A percentile compares a stretch with the other conserved stretches of the same genome.
phyloP scores from a whole-genome alignment of 2,329 filamentous ascomycete species.

The Fusarium mexicanum region DNA sequence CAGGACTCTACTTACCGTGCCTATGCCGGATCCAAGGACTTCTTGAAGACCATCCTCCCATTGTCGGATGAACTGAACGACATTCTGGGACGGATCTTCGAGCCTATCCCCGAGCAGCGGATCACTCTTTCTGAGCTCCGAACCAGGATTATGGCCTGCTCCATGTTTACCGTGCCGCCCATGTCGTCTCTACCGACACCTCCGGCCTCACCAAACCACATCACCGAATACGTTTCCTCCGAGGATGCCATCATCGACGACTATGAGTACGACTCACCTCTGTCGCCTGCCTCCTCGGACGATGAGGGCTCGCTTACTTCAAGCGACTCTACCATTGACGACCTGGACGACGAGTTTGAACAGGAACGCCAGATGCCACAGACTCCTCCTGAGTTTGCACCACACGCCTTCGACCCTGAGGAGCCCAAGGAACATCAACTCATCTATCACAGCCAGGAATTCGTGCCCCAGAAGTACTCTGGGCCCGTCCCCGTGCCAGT shows the following conservation, averaged over 20 bases:
- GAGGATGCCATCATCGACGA: constrained; percentile 58
- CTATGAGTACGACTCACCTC: constrained; percentile 56
- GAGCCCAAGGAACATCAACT: constrained; percentile 52
- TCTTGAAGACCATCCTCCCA: constrained; percentile 91
- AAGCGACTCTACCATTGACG: constrained; percentile 63
- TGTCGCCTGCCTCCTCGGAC: constrained; percentile 64
- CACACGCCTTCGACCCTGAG: constrained; percentile 59
- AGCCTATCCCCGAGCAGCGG: constrained; percentile 82
- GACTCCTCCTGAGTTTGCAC: constrained; percentile 52
- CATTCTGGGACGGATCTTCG: constrained; percentile 88
- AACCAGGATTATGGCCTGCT: constrained; percentile 78
- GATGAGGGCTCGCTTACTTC: constrained; percentile 66
- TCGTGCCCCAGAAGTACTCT: constrained; percentile 56
- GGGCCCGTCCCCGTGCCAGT: constrained; percentile 48
- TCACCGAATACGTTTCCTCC: constrained; percentile 57
- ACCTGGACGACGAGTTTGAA: constrained; percentile 60
- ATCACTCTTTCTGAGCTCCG: constrained; percentile 85
- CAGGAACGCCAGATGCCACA: constrained; percentile 55
- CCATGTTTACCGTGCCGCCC: constrained; percentile 71
- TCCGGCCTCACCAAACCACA: constrained; percentile 55
- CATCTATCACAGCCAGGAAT: constrained; percentile 58
- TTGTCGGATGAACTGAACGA: constrained; percentile 88
- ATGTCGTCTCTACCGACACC: constrained; percentile 50
- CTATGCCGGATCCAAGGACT: constrained; percentile 84
- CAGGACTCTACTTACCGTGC: constrained; percentile 96